Evolutionary conservation across 2,329 filamentous ascomycete genomes (phyloP).

Genomic region (Didymella segeticola): DNA sequence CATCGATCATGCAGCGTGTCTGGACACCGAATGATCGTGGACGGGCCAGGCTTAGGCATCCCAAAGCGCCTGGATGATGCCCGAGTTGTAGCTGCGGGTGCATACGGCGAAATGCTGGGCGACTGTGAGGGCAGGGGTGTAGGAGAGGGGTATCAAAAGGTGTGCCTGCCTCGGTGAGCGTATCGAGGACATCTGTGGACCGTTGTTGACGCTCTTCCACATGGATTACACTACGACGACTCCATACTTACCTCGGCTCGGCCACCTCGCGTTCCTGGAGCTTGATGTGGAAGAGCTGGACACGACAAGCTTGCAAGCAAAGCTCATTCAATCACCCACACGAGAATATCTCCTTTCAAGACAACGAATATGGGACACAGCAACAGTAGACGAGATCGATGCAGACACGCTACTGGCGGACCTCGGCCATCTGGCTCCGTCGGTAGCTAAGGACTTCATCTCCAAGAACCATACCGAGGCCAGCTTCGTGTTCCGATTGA

Average conservation of each 20-base stretch:
- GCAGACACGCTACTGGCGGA: constrained; percentile 34
- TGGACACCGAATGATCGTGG: constrained; percentile 13
- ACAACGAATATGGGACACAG: constrained; percentile 2
- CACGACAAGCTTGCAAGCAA: constrained; percentile 34
- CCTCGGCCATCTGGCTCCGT: constrained; percentile 36
- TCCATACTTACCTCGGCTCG: constrained; percentile 27
- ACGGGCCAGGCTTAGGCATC: constrained; percentile 17
- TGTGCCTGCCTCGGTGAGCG: constrained; percentile 15
- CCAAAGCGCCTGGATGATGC: constrained; percentile 11
- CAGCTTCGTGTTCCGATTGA: constrained; percentile 48
- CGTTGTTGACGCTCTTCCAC: constrained; percentile 22
- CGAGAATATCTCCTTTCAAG: constrained; percentile 26
- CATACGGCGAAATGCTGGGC: constrained; percentile 23
- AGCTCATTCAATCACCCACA: constrained; percentile 28
- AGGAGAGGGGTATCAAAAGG: constrained; percentile 20
- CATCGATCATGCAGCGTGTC: constrained; percentile 17
- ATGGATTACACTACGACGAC: constrained; percentile 24
- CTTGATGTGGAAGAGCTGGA: constrained; percentile 43
- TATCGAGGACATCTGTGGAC: constrained; percentile 1
- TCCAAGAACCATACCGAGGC: constrained; percentile 28
- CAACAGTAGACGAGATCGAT: constrained; percentile 21
- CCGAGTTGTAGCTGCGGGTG: constrained; percentile 19
- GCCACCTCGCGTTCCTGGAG: constrained; percentile 39
- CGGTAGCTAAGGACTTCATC: constrained; percentile 41
- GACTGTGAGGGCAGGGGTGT: constrained; percentile 24